phyloP scores from a whole-genome alignment of 768 basidiomycete species.

The Cyclocybe cylindracea region DNA sequence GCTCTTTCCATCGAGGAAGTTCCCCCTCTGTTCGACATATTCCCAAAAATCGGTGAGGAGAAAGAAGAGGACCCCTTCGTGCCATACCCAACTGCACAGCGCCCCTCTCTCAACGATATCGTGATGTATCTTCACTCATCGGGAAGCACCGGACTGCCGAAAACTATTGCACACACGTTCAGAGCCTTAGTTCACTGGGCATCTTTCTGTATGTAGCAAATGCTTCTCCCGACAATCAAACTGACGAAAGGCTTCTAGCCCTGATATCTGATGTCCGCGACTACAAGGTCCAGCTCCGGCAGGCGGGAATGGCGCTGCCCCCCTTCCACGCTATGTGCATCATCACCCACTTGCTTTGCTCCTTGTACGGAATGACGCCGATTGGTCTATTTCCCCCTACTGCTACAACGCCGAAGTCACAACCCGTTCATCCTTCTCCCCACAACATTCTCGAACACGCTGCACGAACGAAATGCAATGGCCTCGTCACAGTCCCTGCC shows the following conservation, averaged over 20 bases:
- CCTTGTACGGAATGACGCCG: constrained; percentile 25
- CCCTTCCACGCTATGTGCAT: constrained; percentile 40
- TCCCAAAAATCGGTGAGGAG: constrained; percentile 41
- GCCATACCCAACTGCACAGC: constrained; percentile 22
- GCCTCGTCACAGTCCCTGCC: constrained; percentile 36
- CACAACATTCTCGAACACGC: constrained; percentile 34
- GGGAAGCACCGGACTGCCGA: constrained; percentile 50
- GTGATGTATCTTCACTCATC: constrained; percentile 48
- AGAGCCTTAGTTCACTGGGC: constrained; percentile 31
- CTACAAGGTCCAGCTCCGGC: constrained; percentile 14
- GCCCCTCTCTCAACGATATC: constrained; percentile 22
- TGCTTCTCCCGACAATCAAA: not conserved
- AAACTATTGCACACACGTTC: constrained; percentile 37
- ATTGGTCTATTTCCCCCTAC: constrained; percentile 34
- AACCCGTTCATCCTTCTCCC: constrained; percentile 35
- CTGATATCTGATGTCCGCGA: constrained; percentile 13
- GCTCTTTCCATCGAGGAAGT: constrained; percentile 31
- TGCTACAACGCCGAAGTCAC: constrained; percentile 14
- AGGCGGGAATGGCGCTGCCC: constrained; percentile 33
- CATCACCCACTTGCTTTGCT: constrained; percentile 26
- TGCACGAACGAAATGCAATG: constrained; percentile 24
- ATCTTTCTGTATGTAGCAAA: constrained; percentile 27
- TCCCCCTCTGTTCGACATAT: constrained; percentile 31
- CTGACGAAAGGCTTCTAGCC: constrained; percentile 3
- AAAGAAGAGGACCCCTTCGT: constrained; percentile 25